Percentiles rank a stretch among this genome's conserved stretches.
Conservation (phyloP, 108 stramenopile species). For the Conticribra guillardii region DNA sequence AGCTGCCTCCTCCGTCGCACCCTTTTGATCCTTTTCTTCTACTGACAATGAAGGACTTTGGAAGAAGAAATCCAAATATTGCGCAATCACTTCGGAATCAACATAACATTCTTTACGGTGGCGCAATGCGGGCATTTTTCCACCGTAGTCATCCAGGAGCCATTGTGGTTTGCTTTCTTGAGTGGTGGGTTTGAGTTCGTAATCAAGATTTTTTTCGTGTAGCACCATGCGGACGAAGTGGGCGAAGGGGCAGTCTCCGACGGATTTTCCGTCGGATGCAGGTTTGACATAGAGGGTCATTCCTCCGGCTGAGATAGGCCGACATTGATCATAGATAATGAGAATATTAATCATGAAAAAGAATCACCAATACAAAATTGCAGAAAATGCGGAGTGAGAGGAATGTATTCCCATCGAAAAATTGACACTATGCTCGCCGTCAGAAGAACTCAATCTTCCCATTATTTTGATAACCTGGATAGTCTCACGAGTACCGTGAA, state of each 20-base stretch:
- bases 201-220: conserved; percentile 76
- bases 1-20: conserved; percentile 30
- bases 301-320: conserved; percentile 75
- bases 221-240: conserved; percentile 84
- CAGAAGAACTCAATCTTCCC: too few species aligned
- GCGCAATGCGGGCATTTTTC: conserved; percentile 83
- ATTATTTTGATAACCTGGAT: too few species aligned
- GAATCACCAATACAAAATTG: too few species aligned
- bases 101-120: conserved; percentile 86
- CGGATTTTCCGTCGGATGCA: conserved; percentile 63
- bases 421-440: too few species aligned
- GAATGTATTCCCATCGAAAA: too few species aligned
- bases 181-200: conserved; percentile 64
- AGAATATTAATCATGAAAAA: not conserved
- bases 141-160: conserved; percentile 79
- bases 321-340: not conserved
- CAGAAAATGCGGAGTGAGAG: too few species aligned
- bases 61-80: conserved; percentile 89
- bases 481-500: too few species aligned
- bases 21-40: conserved; percentile 10
- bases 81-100: conserved; percentile 78
- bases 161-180: conserved; percentile 78
- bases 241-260: conserved; percentile 89
- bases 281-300: conserved; percentile 87
- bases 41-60: conserved; percentile 52